A percentile compares a stretch with the other conserved stretches of the same genome.
These are phyloP conservation scores for Aureobasidium mangrovei DNA, from an alignment of 2,329 filamentous ascomycete species.

Conservation along the genomic window DNA sequence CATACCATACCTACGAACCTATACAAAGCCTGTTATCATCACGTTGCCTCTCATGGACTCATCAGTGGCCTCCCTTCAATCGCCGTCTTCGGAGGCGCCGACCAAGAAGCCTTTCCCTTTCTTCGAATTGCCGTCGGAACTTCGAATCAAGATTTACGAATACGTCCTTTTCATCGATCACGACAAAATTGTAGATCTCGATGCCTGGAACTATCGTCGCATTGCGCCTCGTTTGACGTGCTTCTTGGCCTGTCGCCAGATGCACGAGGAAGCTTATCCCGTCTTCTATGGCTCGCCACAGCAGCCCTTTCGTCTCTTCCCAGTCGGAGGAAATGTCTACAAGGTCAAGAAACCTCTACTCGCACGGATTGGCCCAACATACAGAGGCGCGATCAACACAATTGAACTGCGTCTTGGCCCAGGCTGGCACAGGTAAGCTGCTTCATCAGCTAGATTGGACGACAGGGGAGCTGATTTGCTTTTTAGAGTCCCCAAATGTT, in stretches of 20 bases:
- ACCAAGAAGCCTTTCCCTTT: slow-evolving; percentile 49
- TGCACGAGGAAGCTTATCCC: slow-evolving; percentile 56
- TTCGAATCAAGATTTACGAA: slow-evolving; percentile 61
- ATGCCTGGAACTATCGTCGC: slow-evolving; percentile 55
- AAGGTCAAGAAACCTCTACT: slow-evolving; percentile 66
- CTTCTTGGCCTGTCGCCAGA: slow-evolving; percentile 51
- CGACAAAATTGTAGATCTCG: slow-evolving; percentile 49
- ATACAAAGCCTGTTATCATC: background rate
- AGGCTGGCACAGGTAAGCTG: slow-evolving; percentile 50
- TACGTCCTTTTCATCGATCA: slow-evolving; percentile 42
- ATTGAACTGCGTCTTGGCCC: slow-evolving; percentile 65
- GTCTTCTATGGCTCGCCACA: slow-evolving; percentile 51
- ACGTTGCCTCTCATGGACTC: slow-evolving; percentile 1
- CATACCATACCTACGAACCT: slow-evolving; percentile 2
- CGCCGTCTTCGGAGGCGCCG: background rate
- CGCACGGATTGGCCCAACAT: slow-evolving; percentile 52
- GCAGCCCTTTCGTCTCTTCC: slow-evolving; percentile 57
- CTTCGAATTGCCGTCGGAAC: slow-evolving; percentile 58
- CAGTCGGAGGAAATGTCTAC: slow-evolving; percentile 57
- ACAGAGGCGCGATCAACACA: slow-evolving; percentile 52
- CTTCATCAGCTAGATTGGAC: no score
- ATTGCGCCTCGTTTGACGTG: slow-evolving; percentile 51
- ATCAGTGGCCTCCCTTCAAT: background rate
- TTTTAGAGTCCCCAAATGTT: slow-evolving; percentile 52
- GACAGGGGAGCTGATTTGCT: background rate